Base-by-base conservation (phyloP, 2,329 filamentous ascomycete species). In the Apiospora rasikravindrae region DNA sequence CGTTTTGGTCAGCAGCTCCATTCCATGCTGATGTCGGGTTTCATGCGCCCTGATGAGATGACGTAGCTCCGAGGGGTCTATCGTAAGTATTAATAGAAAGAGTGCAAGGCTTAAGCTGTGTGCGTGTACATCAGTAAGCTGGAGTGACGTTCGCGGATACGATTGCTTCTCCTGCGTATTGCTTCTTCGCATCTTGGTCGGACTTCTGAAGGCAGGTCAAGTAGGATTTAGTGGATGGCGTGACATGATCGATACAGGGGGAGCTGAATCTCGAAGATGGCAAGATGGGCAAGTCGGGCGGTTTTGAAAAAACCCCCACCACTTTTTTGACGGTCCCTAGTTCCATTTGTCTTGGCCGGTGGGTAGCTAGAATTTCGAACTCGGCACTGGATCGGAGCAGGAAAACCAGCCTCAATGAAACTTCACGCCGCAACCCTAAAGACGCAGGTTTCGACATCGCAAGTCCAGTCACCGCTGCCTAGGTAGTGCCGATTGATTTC, bases 361-460 rank as follows among this genome's bases (percentile, higher is more conserved):
- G 57, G 57, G 57, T 64, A 45, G 47, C 47, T 37, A 64, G 57
- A 64, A 64, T 64, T 64, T 40, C 57, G 6, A 64, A 33, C 57
- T 64, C 57, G 57, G 57, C 57, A 64, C 57, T n/a, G 33, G 4
- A 64, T 64, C 57, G 57, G 57, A 64, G 57, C 33, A 64, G 33
- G 4, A n/a, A 40, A 10, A n/a, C 19, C 57, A 64, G 57, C 57
- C 33, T 64, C 33, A 2, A 22, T 40, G 57, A 64, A n/a, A 37
- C 57, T 7, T 14, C 19, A 22, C n/a, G 8, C 13, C 57, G 19
- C 29, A 40, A 40, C 22, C 29, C 26, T 22, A 37, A 40, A 8
- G 29, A 61, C 53, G 26, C 26, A 61, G 53, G 26, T 22, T 64
- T 40, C 57, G 33, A 64, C 57, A 64, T 64, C 22, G 57, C 33